Percentiles rank a stretch among this genome's conserved stretches.
These are phyloP conservation scores for Aspergillus proliferans DNA, from an alignment of 2,329 filamentous ascomycete genomes.

Conservation along the genomic window DNA sequence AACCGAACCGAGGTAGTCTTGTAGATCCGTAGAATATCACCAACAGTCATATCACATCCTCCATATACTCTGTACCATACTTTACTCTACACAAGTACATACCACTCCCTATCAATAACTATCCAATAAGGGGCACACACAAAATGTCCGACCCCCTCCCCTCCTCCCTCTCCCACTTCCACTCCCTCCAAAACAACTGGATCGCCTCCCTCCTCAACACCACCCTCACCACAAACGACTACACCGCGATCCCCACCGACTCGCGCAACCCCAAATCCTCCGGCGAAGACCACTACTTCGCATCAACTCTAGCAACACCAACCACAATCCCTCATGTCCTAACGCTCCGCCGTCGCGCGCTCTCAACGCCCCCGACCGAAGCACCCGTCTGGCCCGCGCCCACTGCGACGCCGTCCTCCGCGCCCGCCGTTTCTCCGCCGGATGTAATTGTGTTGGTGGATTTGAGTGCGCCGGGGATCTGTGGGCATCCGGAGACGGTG, in stretches of 20 bases:
- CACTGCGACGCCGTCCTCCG: conserved; percentile 15
- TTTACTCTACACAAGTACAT: too few relatives aligned
- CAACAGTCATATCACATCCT: too few relatives aligned
- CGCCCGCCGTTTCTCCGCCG: conserved; percentile 21
- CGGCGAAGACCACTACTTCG: conserved; percentile 41
- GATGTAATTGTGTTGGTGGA: conserved; percentile 34
- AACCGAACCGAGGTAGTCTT: too few relatives aligned
- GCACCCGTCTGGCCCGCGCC: conserved; percentile 21
- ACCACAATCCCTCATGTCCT: conserved; percentile 37
- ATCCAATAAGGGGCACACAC: too few relatives aligned
- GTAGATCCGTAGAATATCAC: too few relatives aligned
- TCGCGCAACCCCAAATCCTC: conserved; percentile 34
- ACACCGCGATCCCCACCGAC: conserved; percentile 34
- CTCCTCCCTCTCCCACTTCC: conserved; percentile 14
- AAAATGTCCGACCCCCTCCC: neutral
- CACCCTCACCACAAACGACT: conserved; percentile 16
- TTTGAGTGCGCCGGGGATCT: conserved; percentile 30
- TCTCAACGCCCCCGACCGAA: conserved; percentile 13
- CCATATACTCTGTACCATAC: too few relatives aligned
- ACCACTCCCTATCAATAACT: too few relatives aligned
- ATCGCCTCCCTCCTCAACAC: conserved; percentile 26
- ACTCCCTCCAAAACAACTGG: conserved; percentile 19
- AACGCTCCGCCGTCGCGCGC: conserved; percentile 30
- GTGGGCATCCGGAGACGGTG: conserved; percentile 33
- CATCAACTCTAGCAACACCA: conserved; percentile 31